Conservation (phyloP, 1,284 basidiomycete species). For the Pyrrhoderma lamaoense region DNA sequence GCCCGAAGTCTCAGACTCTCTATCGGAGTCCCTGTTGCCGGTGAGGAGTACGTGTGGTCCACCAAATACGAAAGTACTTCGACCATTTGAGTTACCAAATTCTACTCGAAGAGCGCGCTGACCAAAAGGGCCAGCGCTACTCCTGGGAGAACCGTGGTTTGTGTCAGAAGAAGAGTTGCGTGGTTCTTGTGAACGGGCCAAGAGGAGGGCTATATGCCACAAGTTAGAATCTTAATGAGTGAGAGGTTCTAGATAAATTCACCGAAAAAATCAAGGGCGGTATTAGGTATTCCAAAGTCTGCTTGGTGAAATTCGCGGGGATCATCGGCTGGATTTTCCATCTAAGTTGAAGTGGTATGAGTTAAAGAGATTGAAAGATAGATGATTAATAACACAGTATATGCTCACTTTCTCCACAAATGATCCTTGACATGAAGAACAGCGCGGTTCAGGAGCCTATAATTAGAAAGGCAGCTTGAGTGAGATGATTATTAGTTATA, state of each 20-base stretch:
- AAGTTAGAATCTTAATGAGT: background rate
- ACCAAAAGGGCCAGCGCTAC: background rate
- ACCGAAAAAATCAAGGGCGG: slow-evolving; percentile 1
- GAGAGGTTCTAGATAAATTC: background rate
- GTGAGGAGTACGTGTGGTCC: slow-evolving; percentile 28
- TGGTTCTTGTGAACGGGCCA: slow-evolving; percentile 6
- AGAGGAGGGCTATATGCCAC: background rate
- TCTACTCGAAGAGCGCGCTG: slow-evolving; percentile 31
- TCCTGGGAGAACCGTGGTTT: background rate
- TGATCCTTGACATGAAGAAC: slow-evolving; percentile 60
- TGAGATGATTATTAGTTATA: background rate
- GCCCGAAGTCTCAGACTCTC: slow-evolving; percentile 18
- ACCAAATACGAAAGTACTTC: slow-evolving; percentile 39
- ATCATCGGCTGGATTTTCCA: slow-evolving; percentile 66
- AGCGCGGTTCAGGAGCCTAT: slow-evolving; percentile 68
- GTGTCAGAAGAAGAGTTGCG: background rate
- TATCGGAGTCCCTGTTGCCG: slow-evolving; percentile 17
- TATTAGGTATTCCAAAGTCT: slow-evolving; percentile 24
- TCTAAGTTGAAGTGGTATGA: slow-evolving; percentile 31
- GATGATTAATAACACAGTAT: background rate
- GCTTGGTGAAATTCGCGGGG: slow-evolving; percentile 52
- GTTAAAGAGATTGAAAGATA: background rate
- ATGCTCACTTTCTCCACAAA: slow-evolving; percentile 67
- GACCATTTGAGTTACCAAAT: slow-evolving; percentile 30
- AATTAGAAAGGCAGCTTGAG: background rate